Percentiles rank a stretch among this genome's conserved stretches.
These are phyloP conservation scores for Calonectria pseudoturangicola DNA, from an alignment of 2,329 filamentous ascomycete genomes.

Conservation along the genomic window DNA sequence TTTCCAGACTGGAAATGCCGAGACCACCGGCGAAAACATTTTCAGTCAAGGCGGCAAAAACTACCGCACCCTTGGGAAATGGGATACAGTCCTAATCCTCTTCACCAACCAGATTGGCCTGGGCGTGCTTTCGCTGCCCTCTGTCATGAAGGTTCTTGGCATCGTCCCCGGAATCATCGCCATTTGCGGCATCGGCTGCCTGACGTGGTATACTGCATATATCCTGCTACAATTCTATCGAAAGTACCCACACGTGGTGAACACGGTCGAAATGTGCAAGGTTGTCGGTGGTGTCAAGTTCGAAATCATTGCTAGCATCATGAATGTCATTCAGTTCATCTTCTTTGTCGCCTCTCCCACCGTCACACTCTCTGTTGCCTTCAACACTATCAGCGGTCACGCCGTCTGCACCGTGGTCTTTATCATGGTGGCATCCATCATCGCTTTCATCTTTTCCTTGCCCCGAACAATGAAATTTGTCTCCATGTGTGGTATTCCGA, in stretches of 20 bases:
- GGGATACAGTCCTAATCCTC: conserved; percentile 51
- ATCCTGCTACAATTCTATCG: conserved; percentile 78
- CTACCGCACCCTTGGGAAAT: conserved; percentile 52
- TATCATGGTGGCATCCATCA: conserved; percentile 44
- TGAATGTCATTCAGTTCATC: conserved; percentile 51
- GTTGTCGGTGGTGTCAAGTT: conserved; percentile 61
- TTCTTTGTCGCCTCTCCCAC: conserved; percentile 49
- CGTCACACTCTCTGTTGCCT: conserved; percentile 46
- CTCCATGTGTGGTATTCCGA: conserved; percentile 48
- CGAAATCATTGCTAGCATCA: conserved; percentile 45
- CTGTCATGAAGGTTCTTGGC: conserved; percentile 79
- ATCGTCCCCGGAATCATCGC: conserved; percentile 80
- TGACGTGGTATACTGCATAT: conserved; percentile 76
- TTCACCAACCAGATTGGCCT: conserved; percentile 56
- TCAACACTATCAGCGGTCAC: conserved; percentile 49
- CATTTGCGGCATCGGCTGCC: conserved; percentile 76
- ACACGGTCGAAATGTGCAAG: conserved; percentile 81
- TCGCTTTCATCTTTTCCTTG: conserved; percentile 45
- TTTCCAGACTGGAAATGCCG: conserved; percentile 47
- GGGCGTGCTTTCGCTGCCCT: conserved; percentile 78
- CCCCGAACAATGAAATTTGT: conserved; percentile 53
- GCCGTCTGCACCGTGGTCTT: conserved; percentile 49
- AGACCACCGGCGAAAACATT: conserved; percentile 48
- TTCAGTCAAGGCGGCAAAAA: conserved; percentile 53
- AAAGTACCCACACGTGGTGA: conserved; percentile 79